Base-by-base conservation (phyloP, 2,329 filamentous ascomycete genomes). In the Colletotrichum somersetense region DNA sequence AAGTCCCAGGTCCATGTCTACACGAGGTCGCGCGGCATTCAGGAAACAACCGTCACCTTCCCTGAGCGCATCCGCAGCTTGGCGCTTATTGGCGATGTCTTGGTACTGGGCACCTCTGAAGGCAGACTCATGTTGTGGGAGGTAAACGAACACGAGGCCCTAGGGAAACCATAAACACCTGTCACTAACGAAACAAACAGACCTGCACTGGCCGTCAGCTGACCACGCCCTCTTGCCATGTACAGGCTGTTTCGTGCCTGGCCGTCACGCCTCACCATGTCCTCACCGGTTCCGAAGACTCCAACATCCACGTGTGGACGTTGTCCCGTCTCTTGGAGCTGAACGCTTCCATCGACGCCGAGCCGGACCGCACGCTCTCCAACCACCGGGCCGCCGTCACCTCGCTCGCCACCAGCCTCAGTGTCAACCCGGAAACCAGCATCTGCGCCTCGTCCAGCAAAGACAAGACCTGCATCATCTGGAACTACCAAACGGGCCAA, bases 1-100 rank as follows among this genome's bases (percentile, higher is more conserved):
- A 98, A 97, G 82, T 94, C 95, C 0, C 93, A 97, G 53, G 89
- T 99, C 1, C 94, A 98, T 82, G 94, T 99, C 67, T 99, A 98
- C 83, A 95, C 89, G 70, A 89, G 95, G 67, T 87, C 91, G 71
- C 93, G 93, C 74, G 93, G 93, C 38, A 96, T 93, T 77, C 95
- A 98, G 79, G 96, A 98, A 83, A 93, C 94, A 8, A 89, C 94
- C 23, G 90, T 98, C 26, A 92, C 95, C 0, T 97, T 99, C 77
- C 91, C 93, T 0, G 96, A 98, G 82, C 89, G 91, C 77, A 94
- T 99, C 78, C 91, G 91, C 75, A 95, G 93, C 81, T 84, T 97
- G 77, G 88, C 91, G 30, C 86, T 97, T 66, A 90, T 91, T 33
- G 91, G 89, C 59, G 89, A 93, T 75, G 88, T 97, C 62, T 85